Conservation (phyloP, 495 filamentous ascomycete genomes). For the Penicillium ucsense region DNA sequence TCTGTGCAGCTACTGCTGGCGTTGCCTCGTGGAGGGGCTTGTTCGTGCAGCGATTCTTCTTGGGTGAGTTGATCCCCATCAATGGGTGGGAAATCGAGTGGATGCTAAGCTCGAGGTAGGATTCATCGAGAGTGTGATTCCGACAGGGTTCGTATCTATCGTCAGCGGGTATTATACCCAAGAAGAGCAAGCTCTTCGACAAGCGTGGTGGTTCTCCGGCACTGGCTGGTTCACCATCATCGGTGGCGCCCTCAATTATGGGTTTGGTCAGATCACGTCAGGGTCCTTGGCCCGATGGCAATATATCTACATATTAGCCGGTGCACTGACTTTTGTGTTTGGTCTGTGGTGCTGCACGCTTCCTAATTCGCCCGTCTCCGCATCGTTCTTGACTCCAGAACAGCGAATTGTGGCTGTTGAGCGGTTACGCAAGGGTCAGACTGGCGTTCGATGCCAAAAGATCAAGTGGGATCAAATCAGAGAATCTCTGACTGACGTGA, state of each 20-base stretch:
- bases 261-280: conserved; percentile 52
- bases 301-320: conserved; percentile 59
- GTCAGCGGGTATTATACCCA: conserved; percentile 59
- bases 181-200: conserved; percentile 54
- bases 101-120: conserved; percentile 22
- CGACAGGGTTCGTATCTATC: conserved; percentile 60
- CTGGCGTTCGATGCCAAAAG: conserved; percentile 42
- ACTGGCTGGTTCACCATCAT: conserved; percentile 61
- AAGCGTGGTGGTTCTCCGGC: conserved; percentile 60
- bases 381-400: conserved; percentile 43
- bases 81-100: neutral
- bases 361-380: conserved; percentile 43
- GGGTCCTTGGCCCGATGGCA: conserved; percentile 52
- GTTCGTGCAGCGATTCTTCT: conserved; percentile 62
- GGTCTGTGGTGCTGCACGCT: conserved; percentile 51
- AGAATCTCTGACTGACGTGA: conserved; percentile 39
- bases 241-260: conserved; percentile 58
- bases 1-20: conserved; percentile 59
- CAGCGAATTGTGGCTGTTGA: conserved; percentile 47
- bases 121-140: conserved; percentile 57
- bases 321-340: conserved; percentile 53
- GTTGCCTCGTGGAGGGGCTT: conserved; percentile 54
- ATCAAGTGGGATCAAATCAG: conserved; percentile 41
- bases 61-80: conserved; percentile 23
- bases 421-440: conserved; percentile 41